A percentile compares a stretch with the other conserved stretches of the same genome.
These are phyloP conservation scores for Aureobasidium sp. DNA, from an alignment of 2,329 filamentous ascomycete genomes.

Conservation along the genomic window DNA sequence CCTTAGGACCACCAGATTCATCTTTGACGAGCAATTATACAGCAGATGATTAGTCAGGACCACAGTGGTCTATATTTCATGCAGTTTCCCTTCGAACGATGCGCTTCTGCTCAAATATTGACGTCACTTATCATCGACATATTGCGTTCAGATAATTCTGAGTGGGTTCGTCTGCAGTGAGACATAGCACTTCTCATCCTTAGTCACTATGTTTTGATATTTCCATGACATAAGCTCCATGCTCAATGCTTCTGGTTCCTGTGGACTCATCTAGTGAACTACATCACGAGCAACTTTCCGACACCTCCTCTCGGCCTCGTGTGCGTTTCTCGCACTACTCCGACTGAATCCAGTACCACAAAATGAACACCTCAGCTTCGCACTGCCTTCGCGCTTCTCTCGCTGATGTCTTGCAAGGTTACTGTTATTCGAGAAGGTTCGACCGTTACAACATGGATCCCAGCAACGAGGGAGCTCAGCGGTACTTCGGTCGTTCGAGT, in stretches of 20 bases:
- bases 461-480: neutral
- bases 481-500: neutral
- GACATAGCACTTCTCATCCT: too few species aligned
- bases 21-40: neutral
- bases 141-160: too few species aligned
- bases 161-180: too few species aligned
- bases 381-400: neutral
- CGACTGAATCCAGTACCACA: neutral
- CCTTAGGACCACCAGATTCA: neutral
- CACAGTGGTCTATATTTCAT: too few species aligned
- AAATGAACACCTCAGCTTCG: neutral
- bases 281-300: neutral
- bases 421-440: neutral
- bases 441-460: neutral
- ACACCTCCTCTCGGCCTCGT: neutral
- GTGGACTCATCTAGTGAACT: neutral
- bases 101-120: too few species aligned
- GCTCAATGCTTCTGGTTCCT: too few species aligned
- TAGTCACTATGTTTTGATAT: too few species aligned
- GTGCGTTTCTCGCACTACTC: neutral
- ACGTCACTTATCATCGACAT: too few species aligned
- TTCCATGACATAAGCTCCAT: too few species aligned
- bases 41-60: neutral
- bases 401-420: slow-evolving; percentile 1
- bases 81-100: neutral